A percentile compares a stretch with the other conserved stretches of the same genome.
Conservation (phyloP, 2,329 filamentous ascomycete species). For the Trichothecium sympodiale region DNA sequence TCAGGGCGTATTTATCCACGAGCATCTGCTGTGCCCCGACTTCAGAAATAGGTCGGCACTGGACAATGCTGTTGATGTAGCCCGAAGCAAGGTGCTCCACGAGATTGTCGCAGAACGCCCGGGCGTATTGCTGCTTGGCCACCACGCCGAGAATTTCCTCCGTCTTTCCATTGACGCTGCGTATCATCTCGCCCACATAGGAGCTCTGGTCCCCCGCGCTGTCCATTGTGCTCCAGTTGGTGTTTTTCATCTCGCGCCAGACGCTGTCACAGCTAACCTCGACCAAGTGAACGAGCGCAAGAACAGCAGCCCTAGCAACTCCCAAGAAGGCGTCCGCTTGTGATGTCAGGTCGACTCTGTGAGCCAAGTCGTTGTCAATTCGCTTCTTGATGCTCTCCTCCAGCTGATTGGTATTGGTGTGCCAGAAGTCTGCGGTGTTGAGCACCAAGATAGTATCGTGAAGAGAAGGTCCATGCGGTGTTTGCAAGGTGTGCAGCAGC, state of each 20-base stretch:
- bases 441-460: constrained; percentile 78
- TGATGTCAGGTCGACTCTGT: constrained; percentile 76
- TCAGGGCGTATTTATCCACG: constrained; percentile 84
- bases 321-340: constrained; percentile 94
- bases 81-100: constrained; percentile 73
- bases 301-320: constrained; percentile 78
- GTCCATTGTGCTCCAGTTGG: constrained; percentile 89
- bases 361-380: constrained; percentile 67
- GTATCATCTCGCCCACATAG: constrained; percentile 75
- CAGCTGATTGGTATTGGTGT: constrained; percentile 81
- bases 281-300: constrained; percentile 73
- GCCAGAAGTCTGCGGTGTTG: constrained; percentile 97
- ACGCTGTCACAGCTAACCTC: constrained; percentile 73
- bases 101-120: constrained; percentile 92
- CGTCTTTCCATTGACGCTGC: constrained; percentile 58
- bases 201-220: constrained; percentile 87
- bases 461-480: constrained; percentile 39
- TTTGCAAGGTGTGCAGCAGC: constrained; percentile 58
- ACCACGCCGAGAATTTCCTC: constrained; percentile 67
- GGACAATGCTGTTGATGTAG: constrained; percentile 76
- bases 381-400: constrained; percentile 90
- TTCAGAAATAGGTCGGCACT: constrained; percentile 84
- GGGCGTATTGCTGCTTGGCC: constrained; percentile 84
- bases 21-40: constrained; percentile 96
- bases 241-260: constrained; percentile 97